Base-by-base conservation (phyloP, 495 filamentous ascomycete species). In the Mytilinidion resinicola region DNA sequence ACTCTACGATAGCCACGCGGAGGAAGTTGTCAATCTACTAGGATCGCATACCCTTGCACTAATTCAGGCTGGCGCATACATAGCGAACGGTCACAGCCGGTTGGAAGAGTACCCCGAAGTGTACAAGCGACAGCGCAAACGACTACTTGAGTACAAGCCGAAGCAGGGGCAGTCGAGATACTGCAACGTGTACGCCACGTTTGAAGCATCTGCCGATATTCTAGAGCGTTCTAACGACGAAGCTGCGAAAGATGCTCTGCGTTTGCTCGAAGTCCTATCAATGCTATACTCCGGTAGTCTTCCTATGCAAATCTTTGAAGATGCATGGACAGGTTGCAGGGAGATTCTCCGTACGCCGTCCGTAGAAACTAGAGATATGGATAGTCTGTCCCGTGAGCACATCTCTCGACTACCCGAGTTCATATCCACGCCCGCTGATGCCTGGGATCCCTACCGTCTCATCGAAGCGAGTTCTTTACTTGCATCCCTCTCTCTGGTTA, bases 371-470 rank as follows among this genome's bases (percentile, higher is more conserved):
- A 30, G 15, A 4, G 47, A 43, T 25, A 25, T 41, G 1, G 37
- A 53, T 49, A 43, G 59, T 19, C 42, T 66, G 10, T 47, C 25
- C 25, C 33, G n/a, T 50, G 44, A 52, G 58, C 63, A 70, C 37
- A 43, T 69, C 15, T 64, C 64, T 12, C 55, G 58, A 21, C 47
- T 72, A 30, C 69, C 69, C 10, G 37, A 49, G 14, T 60, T 72
- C 36, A 34, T 70, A 11, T 10, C 35, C 7, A 11, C 41, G 25
- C 52, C 62, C 10, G 35, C 35, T 21, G 49, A 67, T 35, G 34
- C 57, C 49, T 69, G 67, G 69, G 63, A 71, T 38, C 7, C 46
- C 39, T 70, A 53, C 47, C 69, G 66, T 50, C 57, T 73, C 10
- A 51, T 14, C 10, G 50, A 64, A 43, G 69, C 70, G 8, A 64